Evolutionary conservation across 495 filamentous ascomycete genomes (phyloP), one percentile per base, ranked within the genome.

Genomic region (Aspergillus saccharolyticus): DNA sequence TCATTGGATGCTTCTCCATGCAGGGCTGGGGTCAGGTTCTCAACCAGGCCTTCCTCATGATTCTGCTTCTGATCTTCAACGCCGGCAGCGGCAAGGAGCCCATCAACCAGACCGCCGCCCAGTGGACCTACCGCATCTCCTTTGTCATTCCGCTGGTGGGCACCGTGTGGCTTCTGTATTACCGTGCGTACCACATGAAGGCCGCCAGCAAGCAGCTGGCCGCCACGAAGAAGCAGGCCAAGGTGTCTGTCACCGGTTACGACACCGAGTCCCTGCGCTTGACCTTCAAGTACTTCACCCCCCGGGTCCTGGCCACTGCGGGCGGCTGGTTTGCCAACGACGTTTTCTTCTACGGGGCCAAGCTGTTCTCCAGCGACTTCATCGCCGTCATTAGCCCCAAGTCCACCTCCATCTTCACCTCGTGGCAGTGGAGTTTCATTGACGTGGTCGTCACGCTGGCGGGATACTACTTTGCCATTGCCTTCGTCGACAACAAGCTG

Each of bases 271-370:
- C 91, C 14, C 81, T 96, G 24, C 79, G 79, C 46, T 64, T 90
- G 56, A 89, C 89, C 17, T 83, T 89, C 77, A 80, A 76, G 28
- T 82, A 89, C 78, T 96, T 96, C 53, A 88, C 89, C 47, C 83
- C 84, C 44, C 89, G 91, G 51, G 71, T 96, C 30, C 67, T 96
- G 18, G 91, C 90, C 18, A 96, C 91, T 24, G 83, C 89, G 21
- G 86, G 86, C 45, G 81, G 81, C 15, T 96, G 91, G 91, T 96
- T 88, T 69, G 85, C 83, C 75, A 96, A 96, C 69, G 91, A 96
- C 70, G 83, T 96, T 18, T 96, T 96, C 82, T 96, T 96, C 77
- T 96, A 96, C 72, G 91, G 91, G 60, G 96, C 96, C 87, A 96
- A 96, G 82, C 85, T 96, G 39, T 96, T 96, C 80, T 90, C 95